phyloP scores from a whole-genome alignment of 129 eudicot genomes.

The Helianthus tuberosus region DNA sequence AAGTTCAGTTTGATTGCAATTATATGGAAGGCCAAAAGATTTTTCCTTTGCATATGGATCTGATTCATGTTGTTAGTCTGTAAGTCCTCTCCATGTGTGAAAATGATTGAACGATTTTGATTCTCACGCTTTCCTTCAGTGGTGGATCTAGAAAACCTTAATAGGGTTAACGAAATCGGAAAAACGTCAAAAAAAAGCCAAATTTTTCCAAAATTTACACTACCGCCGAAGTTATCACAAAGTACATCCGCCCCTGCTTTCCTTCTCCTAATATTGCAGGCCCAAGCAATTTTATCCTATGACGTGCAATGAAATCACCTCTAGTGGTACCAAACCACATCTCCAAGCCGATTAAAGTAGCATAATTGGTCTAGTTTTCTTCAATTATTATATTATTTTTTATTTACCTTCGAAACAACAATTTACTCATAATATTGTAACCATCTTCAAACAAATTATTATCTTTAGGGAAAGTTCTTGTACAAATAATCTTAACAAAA shows the following conservation, averaged over 20 bases:
- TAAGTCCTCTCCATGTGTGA: constrained; percentile 97
- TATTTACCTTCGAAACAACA: too few species aligned
- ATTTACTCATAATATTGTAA: not conserved
- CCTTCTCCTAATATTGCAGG: constrained; percentile 98
- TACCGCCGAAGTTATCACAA: too few species aligned
- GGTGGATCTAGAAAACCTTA: too few species aligned
- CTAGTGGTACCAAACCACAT: constrained; percentile 2
- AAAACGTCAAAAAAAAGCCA: too few species aligned
- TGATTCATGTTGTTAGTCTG: constrained; percentile 99
- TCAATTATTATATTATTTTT: too few species aligned
- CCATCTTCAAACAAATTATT: not conserved
- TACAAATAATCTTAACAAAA: too few species aligned
- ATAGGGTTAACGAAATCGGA: too few species aligned
- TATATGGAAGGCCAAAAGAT: not conserved
- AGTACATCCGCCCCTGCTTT: too few species aligned
- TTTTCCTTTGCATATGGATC: constrained; percentile 5
- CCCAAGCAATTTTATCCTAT: constrained; percentile 93
- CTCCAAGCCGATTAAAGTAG: too few species aligned
- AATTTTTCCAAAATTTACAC: too few species aligned
- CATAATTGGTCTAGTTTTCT: too few species aligned
- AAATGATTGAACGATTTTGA: constrained; percentile 97
- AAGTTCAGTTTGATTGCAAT: not conserved
- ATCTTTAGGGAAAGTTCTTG: too few species aligned
- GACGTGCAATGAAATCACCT: constrained; percentile 49
- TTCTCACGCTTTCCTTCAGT: constrained; percentile 99